These are phyloP conservation scores for Scenedesmus sp. DNA, from an alignment of 163 green algal genomes.

Conservation along the genomic window DNA sequence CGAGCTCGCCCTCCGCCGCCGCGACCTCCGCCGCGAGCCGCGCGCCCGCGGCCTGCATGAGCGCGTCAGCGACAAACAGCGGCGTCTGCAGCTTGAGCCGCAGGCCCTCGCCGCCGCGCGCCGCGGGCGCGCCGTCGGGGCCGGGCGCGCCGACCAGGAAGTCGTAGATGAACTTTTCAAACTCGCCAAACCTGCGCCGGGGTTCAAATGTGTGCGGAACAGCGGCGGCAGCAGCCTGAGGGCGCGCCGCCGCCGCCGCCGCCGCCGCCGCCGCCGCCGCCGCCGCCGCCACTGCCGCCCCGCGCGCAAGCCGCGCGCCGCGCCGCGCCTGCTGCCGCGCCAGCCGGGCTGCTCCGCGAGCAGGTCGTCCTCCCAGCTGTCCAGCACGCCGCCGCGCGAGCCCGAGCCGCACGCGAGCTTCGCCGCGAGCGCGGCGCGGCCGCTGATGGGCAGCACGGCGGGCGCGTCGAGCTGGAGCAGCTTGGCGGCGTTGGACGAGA, in stretches of 20 bases:
- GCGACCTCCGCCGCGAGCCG: constrained; percentile 46
- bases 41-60: constrained; percentile 71
- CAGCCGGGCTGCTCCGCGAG: constrained; percentile 55
- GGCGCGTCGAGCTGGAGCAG: constrained; percentile 70
- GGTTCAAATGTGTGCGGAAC: background rate
- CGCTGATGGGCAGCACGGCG: constrained; percentile 82
- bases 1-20: constrained; percentile 47
- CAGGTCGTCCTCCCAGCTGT: constrained; percentile 37
- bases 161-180: constrained; percentile 89
- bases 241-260: too few species aligned
- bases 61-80: constrained; percentile 87
- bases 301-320: too few species aligned
- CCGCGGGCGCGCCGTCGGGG: constrained; percentile 47
- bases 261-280: too few species aligned
- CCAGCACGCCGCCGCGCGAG: constrained; percentile 22
- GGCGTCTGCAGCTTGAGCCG: constrained; percentile 96
- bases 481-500: constrained; percentile 50
- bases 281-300: background rate
- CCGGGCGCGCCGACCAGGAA: constrained; percentile 79
- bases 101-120: constrained; percentile 78
- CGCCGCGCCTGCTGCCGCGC: constrained; percentile 37
- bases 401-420: constrained; percentile 66
- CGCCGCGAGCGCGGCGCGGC: constrained; percentile 72
- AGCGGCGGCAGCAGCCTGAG: background rate
- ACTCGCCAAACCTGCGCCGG: constrained; percentile 71